These are phyloP conservation scores for Pythium vanterpoolii DNA, from an alignment of 352 stramenopile genomes.

Conservation along the genomic window DNA sequence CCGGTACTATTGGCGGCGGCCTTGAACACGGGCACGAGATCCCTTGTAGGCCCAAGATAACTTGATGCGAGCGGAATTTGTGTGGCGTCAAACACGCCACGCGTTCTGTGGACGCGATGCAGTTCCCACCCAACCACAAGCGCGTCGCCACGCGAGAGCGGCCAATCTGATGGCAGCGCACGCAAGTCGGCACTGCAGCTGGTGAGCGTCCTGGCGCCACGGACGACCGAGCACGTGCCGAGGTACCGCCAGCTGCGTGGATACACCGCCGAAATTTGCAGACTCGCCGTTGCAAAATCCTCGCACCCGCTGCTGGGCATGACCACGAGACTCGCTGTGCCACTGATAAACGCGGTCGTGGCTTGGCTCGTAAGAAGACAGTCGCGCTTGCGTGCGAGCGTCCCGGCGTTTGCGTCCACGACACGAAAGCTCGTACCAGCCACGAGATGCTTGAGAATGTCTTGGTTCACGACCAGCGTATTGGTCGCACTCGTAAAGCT, in stretches of 20 bases:
- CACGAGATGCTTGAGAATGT: slow-evolving; percentile 58
- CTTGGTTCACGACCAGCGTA: slow-evolving; percentile 50
- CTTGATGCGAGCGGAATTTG: slow-evolving; percentile 62
- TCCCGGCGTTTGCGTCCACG: slow-evolving; percentile 54
- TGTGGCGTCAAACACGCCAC: slow-evolving; percentile 46
- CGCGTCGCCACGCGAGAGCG: slow-evolving; percentile 69
- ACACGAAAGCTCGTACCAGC: slow-evolving; percentile 60
- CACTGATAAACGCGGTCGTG: slow-evolving; percentile 32
- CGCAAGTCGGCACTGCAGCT: slow-evolving; percentile 47
- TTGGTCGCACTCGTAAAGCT: slow-evolving; percentile 39
- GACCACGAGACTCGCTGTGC: slow-evolving; percentile 39
- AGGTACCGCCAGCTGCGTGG: slow-evolving; percentile 66
- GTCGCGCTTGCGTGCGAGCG: slow-evolving; percentile 42
- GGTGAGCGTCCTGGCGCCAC: slow-evolving; percentile 26
- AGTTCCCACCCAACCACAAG: slow-evolving; percentile 78
- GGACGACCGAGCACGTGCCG: slow-evolving; percentile 50
- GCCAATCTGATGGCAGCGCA: slow-evolving; percentile 25
- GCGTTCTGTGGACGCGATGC: slow-evolving; percentile 56
- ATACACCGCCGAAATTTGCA: slow-evolving; percentile 53
- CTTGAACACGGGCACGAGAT: slow-evolving; percentile 69
- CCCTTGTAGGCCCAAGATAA: slow-evolving; percentile 60
- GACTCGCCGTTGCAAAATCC: slow-evolving; percentile 35
- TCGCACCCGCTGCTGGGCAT: slow-evolving; percentile 51
- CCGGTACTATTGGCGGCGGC: slow-evolving; percentile 54
- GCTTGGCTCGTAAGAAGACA: slow-evolving; percentile 69